Evolutionary conservation across 176 grass and related monocot genomes (phyloP), one percentile per base, ranked within the genome.

Genomic region (Eragrostis nindensis): DNA sequence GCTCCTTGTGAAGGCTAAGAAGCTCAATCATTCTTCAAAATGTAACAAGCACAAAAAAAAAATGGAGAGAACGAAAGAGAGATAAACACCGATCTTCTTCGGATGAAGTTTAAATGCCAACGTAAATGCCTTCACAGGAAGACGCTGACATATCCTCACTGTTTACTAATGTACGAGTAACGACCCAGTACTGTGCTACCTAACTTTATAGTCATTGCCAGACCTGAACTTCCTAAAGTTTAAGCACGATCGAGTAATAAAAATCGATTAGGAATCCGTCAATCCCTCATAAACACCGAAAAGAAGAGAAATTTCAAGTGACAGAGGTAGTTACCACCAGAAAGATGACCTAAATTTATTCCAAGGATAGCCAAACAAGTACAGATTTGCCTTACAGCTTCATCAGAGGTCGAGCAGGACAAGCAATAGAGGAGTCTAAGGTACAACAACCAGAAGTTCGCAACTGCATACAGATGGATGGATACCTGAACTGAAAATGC

Each of bases 311-410:
- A 41, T 57, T 25, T 12, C 62, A 53, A 26, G 46, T 17, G 18
- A 4, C 8, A 17, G 4, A 22, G 18, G 22, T 15, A 19, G 30
- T 49, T 52, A 19, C 47, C 13, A 61, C 47, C 45, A 25, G n/a
- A 80, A 80, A 75, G 38, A 62, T 77, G 7, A 40, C 24, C 9
- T 22, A 43, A 86, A 64, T 82, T 84, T 86, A 92, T 84, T 86
- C 63, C 56, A 83, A 63, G 36, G 48, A 66, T 70, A 26, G 21
- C 25, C 56, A 56, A 57, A 21, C 74, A 17, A 18, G 13, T 36
- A 69, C 18, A 47, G 14, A 60, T 66, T 56, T 8, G 24, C 48
- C 13, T 40, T 53, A 49, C 55, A 69, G 71, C 54, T 63, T 63
- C 49, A 86, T 21, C 32, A 66, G 79, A 15, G 64, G 50, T 16